Evolutionary conservation across 73 alveolate genomes (phyloP).

Genomic region (Tetrahymena borealis): DNA sequence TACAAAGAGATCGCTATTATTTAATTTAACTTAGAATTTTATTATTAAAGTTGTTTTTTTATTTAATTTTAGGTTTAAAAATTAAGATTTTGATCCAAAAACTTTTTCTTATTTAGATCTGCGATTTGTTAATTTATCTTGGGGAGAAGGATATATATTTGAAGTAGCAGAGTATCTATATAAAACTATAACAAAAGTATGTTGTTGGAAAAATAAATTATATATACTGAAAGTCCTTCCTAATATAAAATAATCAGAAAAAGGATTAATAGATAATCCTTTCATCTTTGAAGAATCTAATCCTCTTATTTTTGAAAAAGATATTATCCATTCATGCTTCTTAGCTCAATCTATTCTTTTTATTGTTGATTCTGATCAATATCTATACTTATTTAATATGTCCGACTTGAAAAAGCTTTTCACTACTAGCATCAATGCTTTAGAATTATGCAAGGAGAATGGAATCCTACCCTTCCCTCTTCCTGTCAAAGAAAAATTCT

Average conservation of each 20-base stretch:
- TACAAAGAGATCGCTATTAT: no score
- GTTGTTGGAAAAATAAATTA: background rate
- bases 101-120: background rate
- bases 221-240: background rate
- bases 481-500: background rate
- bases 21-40: no score
- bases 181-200: background rate
- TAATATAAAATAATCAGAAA: background rate
- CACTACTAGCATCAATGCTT: background rate
- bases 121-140: background rate
- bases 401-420: background rate
- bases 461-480: background rate
- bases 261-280: background rate
- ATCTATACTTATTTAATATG: background rate
- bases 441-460: background rate
- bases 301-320: background rate
- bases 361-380: background rate
- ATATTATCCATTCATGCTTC: background rate
- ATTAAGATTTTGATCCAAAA: background rate
- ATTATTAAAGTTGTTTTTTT: no score
- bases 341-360: background rate
- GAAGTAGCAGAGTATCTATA: background rate
- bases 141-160: background rate
- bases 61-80: background rate
- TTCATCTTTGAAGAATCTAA: background rate